Percentiles rank a stretch among this genome's conserved stretches.
Evolutionary conservation across 2,329 filamentous ascomycete species (phyloP).

Genomic region (Aspergillus tamarii): DNA sequence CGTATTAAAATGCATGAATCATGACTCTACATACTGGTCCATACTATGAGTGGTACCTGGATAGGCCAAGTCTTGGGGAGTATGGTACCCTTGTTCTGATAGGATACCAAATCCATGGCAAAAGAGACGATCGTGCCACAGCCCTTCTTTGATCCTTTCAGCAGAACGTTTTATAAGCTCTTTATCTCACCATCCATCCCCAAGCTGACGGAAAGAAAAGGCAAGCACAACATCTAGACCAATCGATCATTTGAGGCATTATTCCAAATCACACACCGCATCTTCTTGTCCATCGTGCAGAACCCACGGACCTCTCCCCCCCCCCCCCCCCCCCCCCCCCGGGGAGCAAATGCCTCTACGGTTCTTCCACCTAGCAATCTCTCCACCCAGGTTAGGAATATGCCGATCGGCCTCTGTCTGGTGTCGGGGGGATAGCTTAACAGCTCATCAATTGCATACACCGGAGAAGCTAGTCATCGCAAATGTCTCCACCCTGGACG

Average conservation of each 20-base stretch:
- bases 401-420: background rate
- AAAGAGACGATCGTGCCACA: background rate
- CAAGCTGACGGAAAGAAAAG: background rate
- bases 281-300: background rate
- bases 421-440: background rate
- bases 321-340: no score
- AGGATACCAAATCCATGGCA: background rate
- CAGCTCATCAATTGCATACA: background rate
- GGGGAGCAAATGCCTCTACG: background rate
- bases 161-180: background rate
- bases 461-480: background rate
- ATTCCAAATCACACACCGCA: background rate
- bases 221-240: background rate
- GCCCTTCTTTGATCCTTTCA: background rate
- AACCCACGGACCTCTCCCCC: background rate
- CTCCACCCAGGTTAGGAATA: background rate
- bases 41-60: background rate
- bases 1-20: background rate
- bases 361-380: background rate
- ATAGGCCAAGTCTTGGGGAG: background rate
- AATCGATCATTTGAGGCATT: background rate
- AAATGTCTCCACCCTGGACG: background rate
- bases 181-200: background rate
- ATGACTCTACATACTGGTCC: background rate
- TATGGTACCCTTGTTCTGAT: background rate